These are phyloP conservation scores for Nematocida homosporus DNA, from an alignment of 371 early-diverging fungal genomes.

Conservation along the genomic window DNA sequence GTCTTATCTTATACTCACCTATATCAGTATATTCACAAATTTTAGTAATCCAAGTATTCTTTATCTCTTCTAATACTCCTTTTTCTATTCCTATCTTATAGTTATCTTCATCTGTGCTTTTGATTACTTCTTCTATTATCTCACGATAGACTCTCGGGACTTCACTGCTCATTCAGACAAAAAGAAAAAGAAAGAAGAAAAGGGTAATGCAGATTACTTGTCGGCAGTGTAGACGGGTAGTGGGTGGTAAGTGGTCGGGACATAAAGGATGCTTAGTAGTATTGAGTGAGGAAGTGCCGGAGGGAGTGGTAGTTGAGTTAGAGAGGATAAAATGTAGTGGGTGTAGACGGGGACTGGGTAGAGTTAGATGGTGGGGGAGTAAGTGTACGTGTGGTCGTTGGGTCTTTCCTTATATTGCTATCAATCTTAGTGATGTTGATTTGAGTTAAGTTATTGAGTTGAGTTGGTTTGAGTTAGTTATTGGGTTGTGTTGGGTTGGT, in stretches of 20 bases:
- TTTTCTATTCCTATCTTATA: conserved; percentile 47
- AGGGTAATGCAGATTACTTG: conserved; percentile 46
- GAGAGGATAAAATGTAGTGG: conserved; percentile 20
- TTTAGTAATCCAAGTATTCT: conserved; percentile 59
- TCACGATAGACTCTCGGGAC: conserved; percentile 62
- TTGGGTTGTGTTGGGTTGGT: too few species aligned
- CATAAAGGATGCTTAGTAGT: conserved; percentile 11
- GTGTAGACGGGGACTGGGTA: conserved; percentile 3
- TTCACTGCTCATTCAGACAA: conserved; percentile 58
- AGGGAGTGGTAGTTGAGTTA: conserved; percentile 12
- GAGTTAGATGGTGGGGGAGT: conserved; percentile 37
- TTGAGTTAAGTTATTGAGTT: neutral
- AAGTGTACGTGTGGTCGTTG: conserved; percentile 38
- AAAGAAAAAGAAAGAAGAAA: conserved; percentile 40
- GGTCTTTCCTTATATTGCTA: conserved; percentile 45
- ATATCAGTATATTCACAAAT: conserved; percentile 57
- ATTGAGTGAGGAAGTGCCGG: neutral
- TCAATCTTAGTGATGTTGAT: conserved; percentile 15
- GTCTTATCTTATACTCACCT: conserved; percentile 50
- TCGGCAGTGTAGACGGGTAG: conserved; percentile 25
- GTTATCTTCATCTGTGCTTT: conserved; percentile 52
- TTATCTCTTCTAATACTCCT: conserved; percentile 56
- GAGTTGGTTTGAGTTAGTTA: too few species aligned
- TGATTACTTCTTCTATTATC: conserved; percentile 64
- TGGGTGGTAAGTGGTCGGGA: neutral